Evolutionary conservation across 805 yeast species (phyloP).

Genomic region (Hanseniaspora jakobsenii): DNA sequence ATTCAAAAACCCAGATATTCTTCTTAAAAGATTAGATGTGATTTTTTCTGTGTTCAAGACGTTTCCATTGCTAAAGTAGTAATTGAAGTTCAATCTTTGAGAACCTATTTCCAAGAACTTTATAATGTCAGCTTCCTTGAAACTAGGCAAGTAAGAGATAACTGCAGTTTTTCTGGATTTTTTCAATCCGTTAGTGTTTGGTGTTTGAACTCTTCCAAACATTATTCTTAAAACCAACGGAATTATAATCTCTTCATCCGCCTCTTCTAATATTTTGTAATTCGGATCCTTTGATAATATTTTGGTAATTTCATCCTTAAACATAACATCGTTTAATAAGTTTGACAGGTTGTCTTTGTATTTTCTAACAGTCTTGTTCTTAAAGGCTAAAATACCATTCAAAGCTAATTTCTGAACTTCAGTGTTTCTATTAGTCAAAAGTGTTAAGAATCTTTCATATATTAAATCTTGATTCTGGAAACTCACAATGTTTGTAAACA

Average conservation of each 20-base stretch:
- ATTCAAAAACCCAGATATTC: constrained; percentile 53
- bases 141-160: constrained; percentile 47
- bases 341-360: constrained; percentile 64
- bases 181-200: constrained; percentile 55
- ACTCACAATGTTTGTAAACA: constrained; percentile 52
- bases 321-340: constrained; percentile 67
- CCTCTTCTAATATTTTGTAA: constrained; percentile 43
- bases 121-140: constrained; percentile 40
- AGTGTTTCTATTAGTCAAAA: constrained; percentile 49
- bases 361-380: constrained; percentile 44
- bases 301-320: constrained; percentile 70
- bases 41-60: constrained; percentile 22
- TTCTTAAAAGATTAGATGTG: constrained; percentile 32
- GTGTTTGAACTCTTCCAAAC: constrained; percentile 74
- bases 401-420: constrained; percentile 64
- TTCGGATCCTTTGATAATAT: constrained; percentile 42
- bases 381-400: constrained; percentile 54
- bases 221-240: constrained; percentile 66
- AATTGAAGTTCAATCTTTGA: constrained; percentile 36
- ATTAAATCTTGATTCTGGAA: constrained; percentile 43
- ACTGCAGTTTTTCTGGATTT: constrained; percentile 63
- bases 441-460: constrained; percentile 38
- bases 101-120: constrained; percentile 55
- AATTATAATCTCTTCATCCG: constrained; percentile 50
- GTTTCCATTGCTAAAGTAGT: constrained; percentile 26